Base-by-base conservation (phyloP, 2,329 filamentous ascomycete genomes). In the Trichoderma simmonsii region DNA sequence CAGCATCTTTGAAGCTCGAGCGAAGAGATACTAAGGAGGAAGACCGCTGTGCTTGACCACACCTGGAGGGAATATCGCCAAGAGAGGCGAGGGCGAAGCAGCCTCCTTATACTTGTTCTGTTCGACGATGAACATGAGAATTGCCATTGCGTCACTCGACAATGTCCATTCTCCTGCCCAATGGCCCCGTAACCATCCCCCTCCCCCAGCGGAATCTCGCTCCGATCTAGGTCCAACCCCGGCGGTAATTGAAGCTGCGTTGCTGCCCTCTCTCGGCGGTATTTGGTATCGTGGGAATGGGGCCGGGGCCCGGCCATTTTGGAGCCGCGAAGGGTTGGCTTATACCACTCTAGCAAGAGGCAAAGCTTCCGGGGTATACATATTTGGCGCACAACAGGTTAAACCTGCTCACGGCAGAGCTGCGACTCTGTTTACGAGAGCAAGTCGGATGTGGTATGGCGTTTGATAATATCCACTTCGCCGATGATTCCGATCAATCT, bases 401-500 rank as follows among this genome's bases (percentile, higher is more conserved):
- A 54, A 65, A 67, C 32, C n/a, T 67, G 64, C 64, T 67, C 51
- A 67, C 11, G 64, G 30, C 24, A 56, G 18, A 28, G 62, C 39
- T 32, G 12, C 21, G 21, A 24, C 43, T 24, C 21, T 54, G 43
- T 54, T 54, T 54, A 54, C 56, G 34, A 39, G 24, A 28, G 51
- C 39, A 67, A 30, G 24, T n/a, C 51, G 51, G 32, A 24, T 39
- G 26, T 12, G n/a, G n/a, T 26, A 15, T 63, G 48, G 39, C 7
- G 15, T 21, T 67, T 21, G 64, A 18, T 43, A 70, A 24, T 59
- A 62, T 70, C 66, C 66, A 70, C 66, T 54, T 54, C 39, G 57
- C 66, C 66, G 66, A 70, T 62, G 57, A 51, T 70, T 54, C 66
- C 66, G 66, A 70, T 70, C 66, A 70, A 70, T 70, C 66, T 70